Evolutionary conservation across 2,329 filamentous ascomycete species (phyloP).

Genomic region (Clonostachys sp.): DNA sequence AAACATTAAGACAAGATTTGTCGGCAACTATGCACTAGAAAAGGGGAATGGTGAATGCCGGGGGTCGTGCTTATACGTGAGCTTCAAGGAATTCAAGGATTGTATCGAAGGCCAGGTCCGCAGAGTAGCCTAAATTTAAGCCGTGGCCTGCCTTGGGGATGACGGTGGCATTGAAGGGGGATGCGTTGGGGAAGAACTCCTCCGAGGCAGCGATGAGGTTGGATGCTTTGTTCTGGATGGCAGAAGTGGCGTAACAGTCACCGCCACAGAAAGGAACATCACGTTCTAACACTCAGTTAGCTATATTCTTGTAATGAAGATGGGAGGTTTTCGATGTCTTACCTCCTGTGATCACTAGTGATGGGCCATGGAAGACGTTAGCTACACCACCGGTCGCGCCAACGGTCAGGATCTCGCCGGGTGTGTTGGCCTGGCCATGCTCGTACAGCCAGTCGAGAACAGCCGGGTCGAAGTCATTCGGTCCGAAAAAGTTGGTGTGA

Average conservation of each 20-base stretch:
- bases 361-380: conserved; percentile 45
- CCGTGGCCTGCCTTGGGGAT: conserved; percentile 47
- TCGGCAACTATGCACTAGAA: no score
- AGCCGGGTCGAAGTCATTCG: conserved; percentile 48
- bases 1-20: no score
- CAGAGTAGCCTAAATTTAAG: conserved; percentile 39
- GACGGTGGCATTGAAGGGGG: conserved; percentile 45
- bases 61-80: neutral
- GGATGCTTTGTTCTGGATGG: conserved; percentile 25
- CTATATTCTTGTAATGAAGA: neutral
- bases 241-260: conserved; percentile 44
- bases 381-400: conserved; percentile 23
- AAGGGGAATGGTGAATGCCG: no score
- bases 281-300: conserved; percentile 18
- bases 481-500: conserved; percentile 47
- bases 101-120: conserved; percentile 19
- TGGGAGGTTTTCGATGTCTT: conserved; percentile 8
- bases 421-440: conserved; percentile 50
- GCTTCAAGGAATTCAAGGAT: conserved; percentile 30
- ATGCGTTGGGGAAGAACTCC: conserved; percentile 36
- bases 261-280: conserved; percentile 58
- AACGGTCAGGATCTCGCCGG: conserved; percentile 56
- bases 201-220: conserved; percentile 35
- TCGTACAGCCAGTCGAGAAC: conserved; percentile 39
- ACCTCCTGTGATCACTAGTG: conserved; percentile 55